Conservation (phyloP, 805 yeast genomes). For the Kodamaea neixiangensis region DNA sequence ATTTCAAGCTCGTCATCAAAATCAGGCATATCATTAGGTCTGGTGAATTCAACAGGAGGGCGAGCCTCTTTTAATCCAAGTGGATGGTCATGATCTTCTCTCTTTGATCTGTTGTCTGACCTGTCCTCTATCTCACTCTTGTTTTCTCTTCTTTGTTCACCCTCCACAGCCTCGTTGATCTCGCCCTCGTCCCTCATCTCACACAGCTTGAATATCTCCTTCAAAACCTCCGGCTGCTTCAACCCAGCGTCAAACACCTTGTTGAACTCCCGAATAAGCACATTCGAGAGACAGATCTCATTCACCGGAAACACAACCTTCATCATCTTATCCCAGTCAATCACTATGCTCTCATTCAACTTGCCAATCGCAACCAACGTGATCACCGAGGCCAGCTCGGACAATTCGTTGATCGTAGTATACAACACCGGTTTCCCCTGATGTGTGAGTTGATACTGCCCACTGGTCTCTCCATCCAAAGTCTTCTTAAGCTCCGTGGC, state of each 20-base stretch:
- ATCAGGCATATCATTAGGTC: slow-evolving; percentile 48
- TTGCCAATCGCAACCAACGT: slow-evolving; percentile 14
- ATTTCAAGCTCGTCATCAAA: slow-evolving; percentile 56
- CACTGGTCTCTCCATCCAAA: slow-evolving; percentile 9
- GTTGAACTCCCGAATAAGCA: slow-evolving; percentile 24
- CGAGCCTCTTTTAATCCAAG: background rate
- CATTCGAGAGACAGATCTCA: slow-evolving; percentile 20
- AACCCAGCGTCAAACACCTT: slow-evolving; percentile 7
- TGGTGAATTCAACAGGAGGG: background rate
- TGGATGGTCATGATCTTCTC: background rate
- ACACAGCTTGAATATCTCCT: slow-evolving; percentile 7
- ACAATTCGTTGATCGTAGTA: slow-evolving; percentile 13
- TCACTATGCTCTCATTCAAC: slow-evolving; percentile 21
- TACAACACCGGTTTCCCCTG: slow-evolving; percentile 9
- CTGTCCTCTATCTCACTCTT: background rate
- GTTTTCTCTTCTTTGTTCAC: background rate
- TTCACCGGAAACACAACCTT: slow-evolving; percentile 25
- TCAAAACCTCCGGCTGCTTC: slow-evolving; percentile 7
- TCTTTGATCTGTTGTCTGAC: background rate
- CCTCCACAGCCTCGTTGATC: background rate
- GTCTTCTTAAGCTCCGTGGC: slow-evolving; percentile 11
- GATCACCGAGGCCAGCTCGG: slow-evolving; percentile 10
- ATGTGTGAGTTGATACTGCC: slow-evolving; percentile 17
- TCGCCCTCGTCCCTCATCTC: background rate
- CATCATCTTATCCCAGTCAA: slow-evolving; percentile 24